Percentiles rank a stretch among this genome's conserved stretches.
Conservation (phyloP, 352 stramenopile genomes). For the Globisporangium abappressorium region DNA sequence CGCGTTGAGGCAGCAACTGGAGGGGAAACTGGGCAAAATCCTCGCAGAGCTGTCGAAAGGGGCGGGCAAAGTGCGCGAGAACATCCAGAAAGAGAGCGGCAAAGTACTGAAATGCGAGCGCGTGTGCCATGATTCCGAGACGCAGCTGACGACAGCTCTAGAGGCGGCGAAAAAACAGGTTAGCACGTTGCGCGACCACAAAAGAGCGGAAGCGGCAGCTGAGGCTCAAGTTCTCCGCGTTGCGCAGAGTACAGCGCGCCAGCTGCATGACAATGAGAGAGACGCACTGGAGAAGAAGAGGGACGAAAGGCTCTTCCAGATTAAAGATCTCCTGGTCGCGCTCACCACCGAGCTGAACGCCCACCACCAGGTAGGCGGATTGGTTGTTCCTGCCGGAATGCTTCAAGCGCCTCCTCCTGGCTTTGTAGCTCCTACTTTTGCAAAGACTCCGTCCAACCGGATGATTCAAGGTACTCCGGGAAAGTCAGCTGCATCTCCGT, state of each 20-base stretch:
- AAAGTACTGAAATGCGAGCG: slow-evolving; percentile 30
- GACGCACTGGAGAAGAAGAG: slow-evolving; percentile 16
- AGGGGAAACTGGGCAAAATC: slow-evolving; percentile 27
- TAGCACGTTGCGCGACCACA: not conserved
- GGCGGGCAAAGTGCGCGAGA: slow-evolving; percentile 9
- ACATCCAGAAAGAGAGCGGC: slow-evolving; percentile 12
- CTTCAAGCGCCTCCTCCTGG: not conserved
- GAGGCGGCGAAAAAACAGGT: slow-evolving; percentile 24
- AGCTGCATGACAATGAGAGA: not conserved
- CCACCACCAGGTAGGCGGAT: not conserved
- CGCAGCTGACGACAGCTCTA: slow-evolving; percentile 18
- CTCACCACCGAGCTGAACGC: slow-evolving; percentile 29
- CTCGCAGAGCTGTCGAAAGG: slow-evolving; percentile 23
- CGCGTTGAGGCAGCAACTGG: slow-evolving; percentile 35
- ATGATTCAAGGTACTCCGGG: not conserved
- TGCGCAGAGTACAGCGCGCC: not conserved
- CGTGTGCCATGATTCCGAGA: slow-evolving; percentile 15
- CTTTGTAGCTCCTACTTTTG: not conserved
- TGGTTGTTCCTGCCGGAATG: not conserved
- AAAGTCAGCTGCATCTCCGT: not conserved
- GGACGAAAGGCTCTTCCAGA: slow-evolving; percentile 51
- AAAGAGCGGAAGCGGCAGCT: not conserved
- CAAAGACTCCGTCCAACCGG: not conserved
- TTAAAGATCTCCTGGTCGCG: slow-evolving; percentile 47
- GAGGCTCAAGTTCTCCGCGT: not conserved